These are phyloP conservation scores for Tricholoma bakamatsutake DNA, from an alignment of 768 basidiomycete species.

Conservation along the genomic window DNA sequence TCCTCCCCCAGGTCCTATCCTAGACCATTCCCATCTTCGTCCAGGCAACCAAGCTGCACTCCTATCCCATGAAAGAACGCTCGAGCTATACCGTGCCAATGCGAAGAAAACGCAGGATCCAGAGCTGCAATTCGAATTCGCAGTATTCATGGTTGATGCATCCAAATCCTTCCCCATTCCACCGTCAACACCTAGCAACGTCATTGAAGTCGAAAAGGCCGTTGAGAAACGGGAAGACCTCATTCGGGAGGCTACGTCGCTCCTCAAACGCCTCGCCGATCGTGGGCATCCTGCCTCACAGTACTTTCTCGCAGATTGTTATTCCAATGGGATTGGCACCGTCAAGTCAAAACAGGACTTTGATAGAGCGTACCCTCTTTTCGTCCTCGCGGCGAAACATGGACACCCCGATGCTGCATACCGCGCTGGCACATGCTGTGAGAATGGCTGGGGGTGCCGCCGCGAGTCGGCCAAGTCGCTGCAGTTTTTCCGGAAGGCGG, in stretches of 20 bases:
- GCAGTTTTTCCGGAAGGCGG: slow-evolving; percentile 91
- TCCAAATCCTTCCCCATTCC: slow-evolving; percentile 86
- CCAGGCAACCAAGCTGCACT: slow-evolving; percentile 92
- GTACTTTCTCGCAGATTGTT: slow-evolving; percentile 98
- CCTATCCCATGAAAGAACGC: slow-evolving; percentile 91
- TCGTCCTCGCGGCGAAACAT: slow-evolving; percentile 94
- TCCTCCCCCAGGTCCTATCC: slow-evolving; percentile 60
- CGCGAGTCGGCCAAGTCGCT: slow-evolving; percentile 89
- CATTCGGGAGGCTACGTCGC: slow-evolving; percentile 77
- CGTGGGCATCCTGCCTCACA: slow-evolving; percentile 92
- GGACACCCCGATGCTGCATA: slow-evolving; percentile 94
- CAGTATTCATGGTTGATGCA: slow-evolving; percentile 98
- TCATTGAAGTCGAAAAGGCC: slow-evolving; percentile 77
- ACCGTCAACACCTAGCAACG: slow-evolving; percentile 58
- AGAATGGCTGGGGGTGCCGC: slow-evolving; percentile 98
- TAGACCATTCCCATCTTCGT: slow-evolving; percentile 88
- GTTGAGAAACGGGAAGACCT: slow-evolving; percentile 82
- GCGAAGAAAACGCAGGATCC: slow-evolving; percentile 99
- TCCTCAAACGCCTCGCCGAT: slow-evolving; percentile 90
- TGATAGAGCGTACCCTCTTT: slow-evolving; percentile 93
- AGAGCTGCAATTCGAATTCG: slow-evolving; percentile 96
- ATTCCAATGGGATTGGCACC: slow-evolving; percentile 96
- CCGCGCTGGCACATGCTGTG: slow-evolving; percentile 94
- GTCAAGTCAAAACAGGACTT: slow-evolving; percentile 90
- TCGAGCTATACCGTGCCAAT: slow-evolving; percentile 95